Conservation (phyloP, 371 early-diverging fungal genomes). For the Sanchytrium tribonematis region DNA sequence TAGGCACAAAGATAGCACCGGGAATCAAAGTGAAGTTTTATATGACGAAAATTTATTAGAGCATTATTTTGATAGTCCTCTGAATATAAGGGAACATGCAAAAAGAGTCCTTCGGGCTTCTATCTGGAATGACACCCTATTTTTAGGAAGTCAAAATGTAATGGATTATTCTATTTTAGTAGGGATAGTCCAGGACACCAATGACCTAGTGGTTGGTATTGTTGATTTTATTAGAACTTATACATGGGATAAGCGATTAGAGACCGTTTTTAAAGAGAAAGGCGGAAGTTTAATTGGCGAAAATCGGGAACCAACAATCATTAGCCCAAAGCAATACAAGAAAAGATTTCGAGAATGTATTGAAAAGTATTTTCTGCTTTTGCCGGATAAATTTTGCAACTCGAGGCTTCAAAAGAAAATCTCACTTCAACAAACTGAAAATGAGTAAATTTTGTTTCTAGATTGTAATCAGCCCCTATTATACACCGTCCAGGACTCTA, state of each 20-base stretch:
- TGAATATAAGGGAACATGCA: constrained; percentile 58
- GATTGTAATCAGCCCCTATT: too few relatives aligned
- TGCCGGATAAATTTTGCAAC: constrained; percentile 25
- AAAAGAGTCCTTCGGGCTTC: constrained; percentile 45
- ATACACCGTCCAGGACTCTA: too few relatives aligned
- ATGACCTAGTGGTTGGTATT: constrained; percentile 66
- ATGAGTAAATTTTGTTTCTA: too few relatives aligned
- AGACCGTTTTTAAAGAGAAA: constrained; percentile 76
- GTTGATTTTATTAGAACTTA: constrained; percentile 86
- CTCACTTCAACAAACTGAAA: background rate
- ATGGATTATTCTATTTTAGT: constrained; percentile 86
- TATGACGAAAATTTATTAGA: constrained; percentile 73
- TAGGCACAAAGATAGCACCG: constrained; percentile 57
- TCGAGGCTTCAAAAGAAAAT: background rate
- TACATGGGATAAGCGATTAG: constrained; percentile 84
- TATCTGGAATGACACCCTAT: constrained; percentile 61
- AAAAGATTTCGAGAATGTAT: constrained; percentile 69
- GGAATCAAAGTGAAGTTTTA: constrained; percentile 49
- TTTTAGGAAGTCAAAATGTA: constrained; percentile 51
- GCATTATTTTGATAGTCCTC: constrained; percentile 36
- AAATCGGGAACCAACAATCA: constrained; percentile 65
- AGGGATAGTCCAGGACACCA: constrained; percentile 47
- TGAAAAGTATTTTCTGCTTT: constrained; percentile 49
- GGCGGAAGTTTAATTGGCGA: constrained; percentile 44
- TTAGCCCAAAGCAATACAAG: constrained; percentile 70